Evolutionary conservation across 2,329 filamentous ascomycete species (phyloP), one percentile per base, ranked within the genome.

Genomic region (Monascus ruber): DNA sequence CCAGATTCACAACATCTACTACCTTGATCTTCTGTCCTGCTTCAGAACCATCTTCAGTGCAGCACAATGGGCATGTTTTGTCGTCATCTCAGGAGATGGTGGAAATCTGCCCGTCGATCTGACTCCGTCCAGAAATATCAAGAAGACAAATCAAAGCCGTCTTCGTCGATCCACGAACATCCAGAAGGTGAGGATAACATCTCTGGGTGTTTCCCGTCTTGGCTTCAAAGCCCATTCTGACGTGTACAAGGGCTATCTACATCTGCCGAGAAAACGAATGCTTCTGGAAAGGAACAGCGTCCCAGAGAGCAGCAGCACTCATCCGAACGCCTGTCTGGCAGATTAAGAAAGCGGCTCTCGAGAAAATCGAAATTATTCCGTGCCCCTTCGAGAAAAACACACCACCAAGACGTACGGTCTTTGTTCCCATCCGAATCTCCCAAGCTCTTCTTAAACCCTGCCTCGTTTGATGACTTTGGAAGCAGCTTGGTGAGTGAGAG

Each of bases 401-500:
- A 49, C 26, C 46, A 46, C 5, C 45, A 44, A 17, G 32, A 26
- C 34, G 24, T 6, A 36, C 40, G 5, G 43, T 24, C 31, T 42
- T 1, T 46, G 10, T 50, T 54, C 31, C 33, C 42, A 6, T 32
- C 43, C 40, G 49, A 39, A 37, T 27, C 47, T 31, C 51, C 46
- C 24, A 50, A 44, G 29, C 35, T 42, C 4, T 10, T 26, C 26
- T 39, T 1, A 51, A 45, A 11, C 11, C 27, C 9, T 38, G 32
- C 3, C 34, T 36, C 42, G 6, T 39, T 54, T 5, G 38, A 43
- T 25, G 50, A 51, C n/a, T 34, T 55, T 28, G 57, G 53, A 32
- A 55, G 56, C 38, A 62, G 58, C 37, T 42, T 63, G 40, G 54
- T 57, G 45, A 66, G 56, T 29, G 62, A 62, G 29, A 51, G 50